A percentile compares a stretch with the other conserved stretches of the same genome.
Evolutionary conservation across 257 asterid species (phyloP).

Genomic region (Haberlea rhodopensis): DNA sequence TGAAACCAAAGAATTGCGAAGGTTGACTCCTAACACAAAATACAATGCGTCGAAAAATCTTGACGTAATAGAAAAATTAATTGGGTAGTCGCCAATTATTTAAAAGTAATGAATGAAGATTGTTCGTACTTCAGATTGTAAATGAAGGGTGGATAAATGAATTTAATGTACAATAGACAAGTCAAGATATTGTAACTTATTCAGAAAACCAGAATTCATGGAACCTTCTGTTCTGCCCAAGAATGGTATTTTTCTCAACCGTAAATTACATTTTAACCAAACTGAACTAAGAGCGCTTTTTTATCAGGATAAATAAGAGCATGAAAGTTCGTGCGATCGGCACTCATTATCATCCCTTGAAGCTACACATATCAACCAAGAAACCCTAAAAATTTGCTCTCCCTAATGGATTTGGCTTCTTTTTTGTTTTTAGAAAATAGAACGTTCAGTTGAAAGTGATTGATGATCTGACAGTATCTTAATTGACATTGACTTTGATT

Average conservation of each 20-base stretch:
- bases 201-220: not conserved
- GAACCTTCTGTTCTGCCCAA: not conserved
- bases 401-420: not conserved
- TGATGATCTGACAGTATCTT: slow-evolving; percentile 25
- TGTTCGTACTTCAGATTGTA: not conserved
- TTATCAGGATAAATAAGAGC: no score
- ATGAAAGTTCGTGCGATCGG: slow-evolving; percentile 10
- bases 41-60: slow-evolving; percentile 1
- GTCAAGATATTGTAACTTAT: not conserved
- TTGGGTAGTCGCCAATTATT: not conserved
- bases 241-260: not conserved
- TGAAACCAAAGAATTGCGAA: not conserved
- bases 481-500: slow-evolving; percentile 26
- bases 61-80: slow-evolving; percentile 13
- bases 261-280: no score
- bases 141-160: not conserved
- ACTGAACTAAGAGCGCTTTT: not conserved
- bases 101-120: not conserved
- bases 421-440: slow-evolving; percentile 12
- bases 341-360: not conserved
- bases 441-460: slow-evolving; percentile 26
- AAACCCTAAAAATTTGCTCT: slow-evolving; percentile 23
- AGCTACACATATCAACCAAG: slow-evolving; percentile 22
- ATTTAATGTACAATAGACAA: no score
- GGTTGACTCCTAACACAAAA: slow-evolving; percentile 24